Base-by-base conservation (phyloP, 805 yeast species). In the Lipomyces sp. region DNA sequence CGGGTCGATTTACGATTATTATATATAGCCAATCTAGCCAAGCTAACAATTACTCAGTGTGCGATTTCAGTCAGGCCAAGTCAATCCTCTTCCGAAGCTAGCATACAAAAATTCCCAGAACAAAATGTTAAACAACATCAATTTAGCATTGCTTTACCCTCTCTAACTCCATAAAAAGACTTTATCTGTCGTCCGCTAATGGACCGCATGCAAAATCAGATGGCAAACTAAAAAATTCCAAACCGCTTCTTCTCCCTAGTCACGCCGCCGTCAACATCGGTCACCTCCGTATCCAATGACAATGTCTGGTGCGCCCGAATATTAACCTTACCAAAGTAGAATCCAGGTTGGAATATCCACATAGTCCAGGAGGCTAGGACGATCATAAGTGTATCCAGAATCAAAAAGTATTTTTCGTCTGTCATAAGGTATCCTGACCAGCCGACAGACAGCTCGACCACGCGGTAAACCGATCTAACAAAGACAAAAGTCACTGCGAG, bases 401-500 rank as follows among this genome's bases (percentile, higher is more conserved):
- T 79, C 74, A 86, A 78, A 69, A 87, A 84, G 70, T 83, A 85
- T 57, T 78, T 75, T 72, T 87, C 90, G 61, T 82, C 84, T 0
- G 82, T 79, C 57, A 88, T 87, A 71, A 90, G 77, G 63, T 75
- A 80, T 0, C 93, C 91, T 8, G 72, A 62, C 87, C 90, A 88
- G 8, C 90, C 90, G 71, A 85, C 83, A 1, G 85, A 76, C 65
- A 90, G 78, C 76, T 90, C 95, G 53, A 84, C 80, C 39, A 89
- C 82, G 75, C 95, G 83, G 76, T 89, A 90, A 42, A 87, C 79
- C 71, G 92, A 88, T 74, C 96, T 83, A 37, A 84, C 78, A 70
- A 83, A 89, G 15, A 90, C 82, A 42, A 84, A 80, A 0, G 85
- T 13, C 2, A 64, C 66, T 6, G 65, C 64, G 18, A 62, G 11